These are phyloP conservation scores for Perkinsus chesapeaki DNA, from an alignment of 169 alveolate species.

Conservation along the genomic window DNA sequence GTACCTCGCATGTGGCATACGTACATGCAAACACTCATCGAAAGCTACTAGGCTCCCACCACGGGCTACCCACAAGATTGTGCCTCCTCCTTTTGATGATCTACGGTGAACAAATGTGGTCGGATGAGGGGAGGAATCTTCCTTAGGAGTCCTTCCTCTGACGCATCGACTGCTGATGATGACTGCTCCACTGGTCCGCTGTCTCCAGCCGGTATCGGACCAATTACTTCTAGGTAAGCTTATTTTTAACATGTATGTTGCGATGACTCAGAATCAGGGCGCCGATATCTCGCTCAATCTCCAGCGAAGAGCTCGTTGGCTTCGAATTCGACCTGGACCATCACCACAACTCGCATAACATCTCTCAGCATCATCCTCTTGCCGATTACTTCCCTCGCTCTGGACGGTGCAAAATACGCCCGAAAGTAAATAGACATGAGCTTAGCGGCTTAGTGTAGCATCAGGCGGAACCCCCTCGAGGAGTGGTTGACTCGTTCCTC, in stretches of 20 bases:
- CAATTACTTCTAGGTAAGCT: too few species aligned
- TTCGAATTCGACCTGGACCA: too few species aligned
- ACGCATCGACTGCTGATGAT: background rate
- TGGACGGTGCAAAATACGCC: background rate
- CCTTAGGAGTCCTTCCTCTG: background rate
- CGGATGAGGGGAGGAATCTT: background rate
- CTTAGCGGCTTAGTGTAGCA: background rate
- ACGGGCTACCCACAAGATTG: background rate
- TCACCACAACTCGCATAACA: background rate
- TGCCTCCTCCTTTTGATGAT: background rate
- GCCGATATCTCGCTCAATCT: background rate
- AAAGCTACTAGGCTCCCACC: background rate
- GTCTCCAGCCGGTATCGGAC: too few species aligned
- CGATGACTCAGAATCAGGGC: background rate
- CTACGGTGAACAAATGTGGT: background rate
- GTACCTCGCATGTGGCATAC: background rate
- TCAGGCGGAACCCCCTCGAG: background rate
- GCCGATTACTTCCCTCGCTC: background rate
- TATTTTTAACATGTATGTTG: too few species aligned
- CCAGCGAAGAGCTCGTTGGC: background rate
- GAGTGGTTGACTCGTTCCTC: background rate
- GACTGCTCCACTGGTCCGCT: too few species aligned
- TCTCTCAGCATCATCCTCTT: background rate
- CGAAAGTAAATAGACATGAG: background rate
- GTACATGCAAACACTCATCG: background rate